Evolutionary conservation across 495 filamentous ascomycete species (phyloP).

Genomic region (Bacidia gigantensis): DNA sequence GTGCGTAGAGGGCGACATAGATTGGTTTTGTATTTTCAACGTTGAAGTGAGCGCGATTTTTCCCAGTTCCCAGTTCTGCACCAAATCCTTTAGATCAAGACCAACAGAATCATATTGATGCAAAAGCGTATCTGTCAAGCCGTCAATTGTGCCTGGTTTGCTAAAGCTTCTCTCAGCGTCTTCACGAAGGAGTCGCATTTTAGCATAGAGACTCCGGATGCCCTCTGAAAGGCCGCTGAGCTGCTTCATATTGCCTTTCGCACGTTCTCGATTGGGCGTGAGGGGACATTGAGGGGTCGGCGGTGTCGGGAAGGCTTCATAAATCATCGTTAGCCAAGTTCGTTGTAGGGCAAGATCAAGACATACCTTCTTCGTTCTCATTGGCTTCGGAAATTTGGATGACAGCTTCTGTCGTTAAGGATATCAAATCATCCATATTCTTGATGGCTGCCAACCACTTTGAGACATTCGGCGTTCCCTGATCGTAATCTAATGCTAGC

Average conservation of each 20-base stretch:
- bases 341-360: conserved; percentile 12
- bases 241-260: conserved; percentile 72
- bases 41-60: conserved; percentile 59
- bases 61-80: conserved; percentile 85
- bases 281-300: conserved; percentile 53
- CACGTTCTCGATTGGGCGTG: conserved; percentile 62
- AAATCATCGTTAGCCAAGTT: conserved; percentile 7
- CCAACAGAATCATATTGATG: conserved; percentile 92
- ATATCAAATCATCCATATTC: conserved; percentile 50
- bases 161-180: conserved; percentile 69
- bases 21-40: conserved; percentile 56
- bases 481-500: conserved; percentile 75
- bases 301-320: conserved; percentile 36
- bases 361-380: conserved; percentile 74
- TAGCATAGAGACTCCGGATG: conserved; percentile 84
- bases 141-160: conserved; percentile 54
- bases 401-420: conserved; percentile 37
- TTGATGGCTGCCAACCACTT: conserved; percentile 70
- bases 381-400: conserved; percentile 53
- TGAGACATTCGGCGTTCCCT: conserved; percentile 61
- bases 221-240: conserved; percentile 78
- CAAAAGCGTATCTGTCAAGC: conserved; percentile 56
- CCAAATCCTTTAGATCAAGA: conserved; percentile 63
- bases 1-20: conserved; percentile 52
- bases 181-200: conserved; percentile 83